Evolutionary conservation across 371 early-diverging fungal species (phyloP), one percentile per base, ranked within the genome.

Genomic region (Mortierella sp.): DNA sequence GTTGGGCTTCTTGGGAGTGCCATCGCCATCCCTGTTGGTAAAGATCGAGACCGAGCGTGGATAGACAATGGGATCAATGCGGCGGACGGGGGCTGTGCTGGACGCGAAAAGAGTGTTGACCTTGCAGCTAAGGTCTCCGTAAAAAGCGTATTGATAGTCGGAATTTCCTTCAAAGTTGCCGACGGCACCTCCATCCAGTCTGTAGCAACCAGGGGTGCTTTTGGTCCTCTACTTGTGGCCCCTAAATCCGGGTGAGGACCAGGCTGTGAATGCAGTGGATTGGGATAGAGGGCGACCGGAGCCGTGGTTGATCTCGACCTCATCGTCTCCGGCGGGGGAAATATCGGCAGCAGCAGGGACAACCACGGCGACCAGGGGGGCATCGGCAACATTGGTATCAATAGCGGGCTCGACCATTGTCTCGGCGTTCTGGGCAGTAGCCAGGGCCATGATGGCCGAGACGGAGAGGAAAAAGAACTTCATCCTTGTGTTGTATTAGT

Each of bases 171-270:
- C 78, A 53, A 74, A 79, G 50, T 81, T 81, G 3, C 74, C 86
- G 26, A 85, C 81, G 14, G 86, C 81, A n/a, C 81, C 81, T 24
- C 81, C 79, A 50, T 79, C 77, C 43, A 85, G 78, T 46, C 48
- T 48, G 69, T 85, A 81, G 59, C 85, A 85, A 4, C 86, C 86
- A 14, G 37, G 37, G 44, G 79, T 76, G 69, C 59, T 40, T 50
- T 74, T 78, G 51, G 31, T 72, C 8, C 28, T 34, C 31, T 85
- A 79, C 69, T 67, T 81, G 71, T 81, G 86, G 19, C 86, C 81
- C 46, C 79, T 81, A 72, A 61, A 72, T n/a, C 79, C 77, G 28
- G 81, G 79, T 16, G 79, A 78, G 13, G 86, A 70, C 81, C 78
- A 85, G 61, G 74, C 81, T 16, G 64, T 79, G 44, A 81, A 81